Base-by-base conservation (phyloP, 2,329 filamentous ascomycete species). In the Apiospora saccharicola region DNA sequence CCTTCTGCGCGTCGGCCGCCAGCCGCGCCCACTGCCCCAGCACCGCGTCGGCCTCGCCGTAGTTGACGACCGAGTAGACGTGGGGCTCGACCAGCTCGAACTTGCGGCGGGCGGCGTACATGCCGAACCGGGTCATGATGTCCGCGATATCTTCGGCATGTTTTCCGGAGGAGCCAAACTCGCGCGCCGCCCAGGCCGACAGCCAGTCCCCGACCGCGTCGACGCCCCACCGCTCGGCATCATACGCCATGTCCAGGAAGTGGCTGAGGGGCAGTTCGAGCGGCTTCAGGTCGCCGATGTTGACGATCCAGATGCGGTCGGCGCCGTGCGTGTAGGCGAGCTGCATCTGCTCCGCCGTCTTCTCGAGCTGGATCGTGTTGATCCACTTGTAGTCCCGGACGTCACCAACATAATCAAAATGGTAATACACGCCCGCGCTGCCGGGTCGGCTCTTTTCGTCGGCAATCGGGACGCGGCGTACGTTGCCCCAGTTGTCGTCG, bases 231-330 rank as follows among this genome's bases (percentile, higher is more conserved):
- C 82, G 78, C 26, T 87, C 81, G 30, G 88, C 86, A 76, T 93
- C 89, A 78, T 93, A 93, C 1, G 90, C 91, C 73, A 93, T 84
- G 74, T 92, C 90, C 74, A 93, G 83, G 82, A 90, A 92, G 79
- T 93, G 90, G 77, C 85, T 89, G 78, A 93, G 90, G 26, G 91
- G 90, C 22, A 92, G 85, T 82, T 93, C 89, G 81, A 79, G 82
- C 1, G 89, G 88, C 77, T 92, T 92, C 74, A 92, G 83, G 75
- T 92, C 90, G 16, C 89, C 90, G 5, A 92, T 87, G 74, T 92
- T 92, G 74, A 91, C 87, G 64, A 92, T 85, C 90, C 90, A 92
- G 72, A 92, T 90, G 43, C 86, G 84, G 67, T 86, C 84, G 1
- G 90, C 90, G 2, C 88, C 83, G 34, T 88, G 84, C 34, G 87